Percentiles rank a stretch among this genome's conserved stretches.
These are phyloP conservation scores for Penicillium sp. DNA, from an alignment of 2,329 filamentous ascomycete species.

Conservation along the genomic window DNA sequence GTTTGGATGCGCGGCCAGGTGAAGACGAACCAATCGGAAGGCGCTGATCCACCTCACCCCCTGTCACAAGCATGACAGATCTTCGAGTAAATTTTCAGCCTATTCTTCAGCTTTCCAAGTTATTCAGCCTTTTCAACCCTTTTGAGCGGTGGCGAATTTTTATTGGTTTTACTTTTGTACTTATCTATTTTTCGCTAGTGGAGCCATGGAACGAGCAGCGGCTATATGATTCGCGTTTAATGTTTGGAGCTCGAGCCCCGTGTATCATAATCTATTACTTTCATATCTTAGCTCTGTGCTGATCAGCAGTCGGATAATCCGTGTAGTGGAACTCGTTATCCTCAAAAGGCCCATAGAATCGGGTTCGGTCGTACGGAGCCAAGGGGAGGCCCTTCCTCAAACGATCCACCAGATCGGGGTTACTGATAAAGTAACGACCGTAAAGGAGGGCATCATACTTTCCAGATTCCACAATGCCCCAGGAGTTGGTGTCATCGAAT, in stretches of 20 bases:
- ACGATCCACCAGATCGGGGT: conserved; percentile 50
- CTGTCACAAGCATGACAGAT: not conserved
- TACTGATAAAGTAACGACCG: conserved; percentile 51
- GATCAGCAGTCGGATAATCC: conserved; percentile 26
- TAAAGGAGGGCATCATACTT: conserved; percentile 51
- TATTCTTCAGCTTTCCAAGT: not conserved
- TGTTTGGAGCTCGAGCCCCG: not conserved
- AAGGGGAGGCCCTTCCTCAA: conserved; percentile 44
- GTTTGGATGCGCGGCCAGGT: not conserved
- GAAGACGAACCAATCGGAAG: not conserved
- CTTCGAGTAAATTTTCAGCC: not conserved
- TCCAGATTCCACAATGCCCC: conserved; percentile 50
- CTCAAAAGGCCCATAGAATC: conserved; percentile 47
- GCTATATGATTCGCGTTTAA: not conserved
- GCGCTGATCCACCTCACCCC: not conserved
- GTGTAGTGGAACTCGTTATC: conserved; percentile 32
- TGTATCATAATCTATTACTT: not conserved
- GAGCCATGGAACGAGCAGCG: not conserved
- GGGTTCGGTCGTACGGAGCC: conserved; percentile 44
- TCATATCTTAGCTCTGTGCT: conserved; percentile 3
- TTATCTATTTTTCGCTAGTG: too few species aligned
- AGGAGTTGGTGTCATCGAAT: conserved; percentile 53
- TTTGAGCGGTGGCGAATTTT: not conserved
- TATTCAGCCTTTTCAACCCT: not conserved
- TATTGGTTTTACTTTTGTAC: not conserved